phyloP scores from a whole-genome alignment of 2,329 filamentous ascomycete genomes.

The Chaetomiaceae sp. region DNA sequence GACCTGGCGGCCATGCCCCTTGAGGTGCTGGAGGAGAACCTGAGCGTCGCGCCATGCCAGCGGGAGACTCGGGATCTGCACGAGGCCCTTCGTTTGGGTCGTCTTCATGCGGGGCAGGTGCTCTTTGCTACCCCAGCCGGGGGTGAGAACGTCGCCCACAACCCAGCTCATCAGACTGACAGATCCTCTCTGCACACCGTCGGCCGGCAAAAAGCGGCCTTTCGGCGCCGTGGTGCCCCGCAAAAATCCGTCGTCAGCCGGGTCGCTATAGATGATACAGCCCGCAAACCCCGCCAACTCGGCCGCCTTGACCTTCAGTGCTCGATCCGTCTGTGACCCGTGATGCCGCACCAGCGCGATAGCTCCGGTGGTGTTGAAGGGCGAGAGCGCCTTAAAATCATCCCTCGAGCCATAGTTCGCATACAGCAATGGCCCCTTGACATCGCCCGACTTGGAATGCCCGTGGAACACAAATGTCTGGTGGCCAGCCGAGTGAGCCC shows the following conservation, averaged over 20 bases:
- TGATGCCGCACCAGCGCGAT: conserved; percentile 80
- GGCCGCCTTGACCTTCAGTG: conserved; percentile 82
- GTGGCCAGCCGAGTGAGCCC: conserved; percentile 54
- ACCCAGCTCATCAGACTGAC: conserved; percentile 79
- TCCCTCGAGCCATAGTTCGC: conserved; percentile 83
- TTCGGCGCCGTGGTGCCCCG: conserved; percentile 67
- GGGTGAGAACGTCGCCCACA: conserved; percentile 85
- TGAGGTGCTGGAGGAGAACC: conserved; percentile 65
- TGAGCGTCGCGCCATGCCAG: conserved; percentile 86
- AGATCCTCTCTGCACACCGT: conserved; percentile 74
- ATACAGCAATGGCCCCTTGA: conserved; percentile 80
- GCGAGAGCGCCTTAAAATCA: conserved; percentile 69
- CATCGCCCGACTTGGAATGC: conserved; percentile 79
- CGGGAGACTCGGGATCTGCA: conserved; percentile 82
- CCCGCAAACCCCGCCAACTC: conserved; percentile 80
- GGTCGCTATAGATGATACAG: conserved; percentile 90
- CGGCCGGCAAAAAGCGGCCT: conserved; percentile 72
- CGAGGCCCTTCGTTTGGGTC: conserved; percentile 65
- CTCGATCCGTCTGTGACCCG: conserved; percentile 65
- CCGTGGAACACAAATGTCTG: conserved; percentile 82
- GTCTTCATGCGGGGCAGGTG: conserved; percentile 58
- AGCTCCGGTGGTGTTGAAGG: conserved; percentile 69
- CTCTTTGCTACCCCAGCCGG: conserved; percentile 71
- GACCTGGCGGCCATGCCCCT: conserved; percentile 65
- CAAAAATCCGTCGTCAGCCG: conserved; percentile 72